A percentile compares a stretch with the other conserved stretches of the same genome.
These are phyloP conservation scores for Trichoderma atroviride DNA, from an alignment of 2,329 filamentous ascomycete genomes.

Conservation along the genomic window DNA sequence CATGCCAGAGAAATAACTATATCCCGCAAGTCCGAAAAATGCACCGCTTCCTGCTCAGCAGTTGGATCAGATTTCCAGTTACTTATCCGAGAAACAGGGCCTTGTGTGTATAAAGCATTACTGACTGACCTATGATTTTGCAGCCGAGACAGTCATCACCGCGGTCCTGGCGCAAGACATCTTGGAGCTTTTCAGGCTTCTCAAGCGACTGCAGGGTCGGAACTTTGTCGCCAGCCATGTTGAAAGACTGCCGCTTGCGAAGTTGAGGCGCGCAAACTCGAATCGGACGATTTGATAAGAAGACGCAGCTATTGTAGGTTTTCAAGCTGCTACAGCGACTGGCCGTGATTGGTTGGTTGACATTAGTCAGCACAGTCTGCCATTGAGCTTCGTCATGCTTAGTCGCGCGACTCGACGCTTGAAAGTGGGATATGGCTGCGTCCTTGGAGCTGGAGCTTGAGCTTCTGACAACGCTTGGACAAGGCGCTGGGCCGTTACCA, in stretches of 20 bases:
- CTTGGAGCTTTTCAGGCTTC: conserved; percentile 64
- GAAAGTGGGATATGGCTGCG: not conserved
- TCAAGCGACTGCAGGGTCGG: conserved; percentile 58
- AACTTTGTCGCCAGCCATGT: conserved; percentile 46
- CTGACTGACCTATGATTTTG: conserved; percentile 67
- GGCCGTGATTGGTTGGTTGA: not conserved
- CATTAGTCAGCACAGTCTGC: conserved; percentile 24
- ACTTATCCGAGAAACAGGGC: not conserved
- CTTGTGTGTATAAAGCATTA: conserved; percentile 26
- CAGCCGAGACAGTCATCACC: conserved; percentile 72
- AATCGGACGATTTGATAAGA: not conserved
- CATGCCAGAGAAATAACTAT: conserved; percentile 77
- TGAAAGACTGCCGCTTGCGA: conserved; percentile 21
- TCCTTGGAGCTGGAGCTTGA: conserved; percentile 20
- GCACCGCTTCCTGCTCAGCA: conserved; percentile 65
- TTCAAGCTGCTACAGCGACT: not conserved
- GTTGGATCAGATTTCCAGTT: not conserved
- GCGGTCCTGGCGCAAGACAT: conserved; percentile 57
- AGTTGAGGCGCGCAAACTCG: conserved; percentile 20
- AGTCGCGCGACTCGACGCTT: conserved; percentile 15
- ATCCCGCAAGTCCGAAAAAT: conserved; percentile 74
- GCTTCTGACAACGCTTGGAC: conserved; percentile 17
- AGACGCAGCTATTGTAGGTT: not conserved
- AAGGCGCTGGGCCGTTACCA: conserved; percentile 50
- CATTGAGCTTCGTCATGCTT: conserved; percentile 38